A percentile compares a stretch with the other conserved stretches of the same genome.
phyloP scores from a whole-genome alignment of 192 early-diverging fungal species.

The Coemansia sp. region DNA sequence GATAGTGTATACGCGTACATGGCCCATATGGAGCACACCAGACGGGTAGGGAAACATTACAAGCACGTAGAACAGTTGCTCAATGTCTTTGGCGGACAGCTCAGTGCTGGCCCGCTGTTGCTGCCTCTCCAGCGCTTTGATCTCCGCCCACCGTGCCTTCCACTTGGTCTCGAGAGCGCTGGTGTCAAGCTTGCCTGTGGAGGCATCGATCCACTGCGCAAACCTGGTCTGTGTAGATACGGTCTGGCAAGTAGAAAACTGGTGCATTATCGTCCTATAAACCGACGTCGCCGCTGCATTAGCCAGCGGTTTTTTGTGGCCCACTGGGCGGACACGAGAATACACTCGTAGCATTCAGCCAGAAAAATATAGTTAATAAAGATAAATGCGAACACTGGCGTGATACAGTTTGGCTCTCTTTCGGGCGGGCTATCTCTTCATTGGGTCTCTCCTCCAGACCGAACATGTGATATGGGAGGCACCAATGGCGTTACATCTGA shows the following conservation, averaged over 20 bases:
- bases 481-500: too few species aligned
- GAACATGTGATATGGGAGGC: too few species aligned
- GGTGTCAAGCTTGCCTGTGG: conserved; percentile 57
- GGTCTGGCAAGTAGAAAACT: conserved; percentile 4
- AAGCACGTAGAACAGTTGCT: conserved; percentile 76
- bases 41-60: conserved; percentile 98
- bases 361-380: background rate
- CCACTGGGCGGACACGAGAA: background rate
- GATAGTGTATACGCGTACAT: conserved; percentile 96
- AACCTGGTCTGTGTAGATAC: conserved; percentile 19
- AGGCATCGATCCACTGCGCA: conserved; percentile 39
- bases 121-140: conserved; percentile 13
- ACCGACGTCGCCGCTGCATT: background rate
- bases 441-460: too few species aligned
- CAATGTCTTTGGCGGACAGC: conserved; percentile 36
- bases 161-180: conserved; percentile 66
- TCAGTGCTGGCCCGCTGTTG: background rate
- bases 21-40: conserved; percentile 93
- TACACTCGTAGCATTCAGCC: conserved; percentile 9
- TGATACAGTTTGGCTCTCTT: too few species aligned
- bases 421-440: too few species aligned
- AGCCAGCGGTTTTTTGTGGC: background rate
- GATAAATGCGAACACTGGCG: background rate
- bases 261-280: background rate
- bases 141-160: conserved; percentile 51